Evolutionary conservation across 1,139 yeast genomes (phyloP), one percentile per base, ranked within the genome.

Genomic region (Scheffersomyces illinoinensis): DNA sequence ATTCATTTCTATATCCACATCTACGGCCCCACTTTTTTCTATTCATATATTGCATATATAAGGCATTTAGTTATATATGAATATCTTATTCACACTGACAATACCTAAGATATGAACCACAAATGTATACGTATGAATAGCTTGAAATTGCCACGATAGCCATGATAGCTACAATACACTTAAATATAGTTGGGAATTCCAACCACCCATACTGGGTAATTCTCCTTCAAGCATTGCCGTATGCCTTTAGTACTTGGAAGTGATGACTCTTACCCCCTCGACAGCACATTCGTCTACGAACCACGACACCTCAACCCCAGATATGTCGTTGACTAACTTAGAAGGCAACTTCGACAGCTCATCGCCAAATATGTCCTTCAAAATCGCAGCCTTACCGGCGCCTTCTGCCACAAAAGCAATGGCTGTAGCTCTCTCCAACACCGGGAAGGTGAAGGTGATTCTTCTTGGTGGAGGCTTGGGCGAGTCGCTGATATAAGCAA

Each of bases 341-440:
- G 92, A 83, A 20, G 98, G 98, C 66, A 93, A 81, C 61, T 72
- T 58, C 49, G 77, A 70, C 23, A 76, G 67, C 20, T 78, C 69
- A 64, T 88, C 85, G 59, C 81, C 81, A 73, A 93, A 91, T 56
- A 93, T 88, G 63, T 89, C 83, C 68, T 85, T 84, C 73, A 93
- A 78, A 53, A 90, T 82, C 0, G 86, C 81, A n/a, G 92, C 91
- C 75, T 93, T 93, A 49, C 91, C 90, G 19, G 88, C 88, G 59
- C 98, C 97, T 72, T 91, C 95, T 19, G 97, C 97, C 54, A 92
- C 95, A 76, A 92, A 93, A 1, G 92, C 89, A 66, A 93, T 85
- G 54, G 84, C 72, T 20, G 76, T 71, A 20, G 90, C 88, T 43
- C 73, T 76, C 61, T 78, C 81, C 67, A 89, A 80, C 4, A 86